Evolutionary conservation across 495 filamentous ascomycete species (phyloP).

Genomic region (Venustampulla echinocandica): DNA sequence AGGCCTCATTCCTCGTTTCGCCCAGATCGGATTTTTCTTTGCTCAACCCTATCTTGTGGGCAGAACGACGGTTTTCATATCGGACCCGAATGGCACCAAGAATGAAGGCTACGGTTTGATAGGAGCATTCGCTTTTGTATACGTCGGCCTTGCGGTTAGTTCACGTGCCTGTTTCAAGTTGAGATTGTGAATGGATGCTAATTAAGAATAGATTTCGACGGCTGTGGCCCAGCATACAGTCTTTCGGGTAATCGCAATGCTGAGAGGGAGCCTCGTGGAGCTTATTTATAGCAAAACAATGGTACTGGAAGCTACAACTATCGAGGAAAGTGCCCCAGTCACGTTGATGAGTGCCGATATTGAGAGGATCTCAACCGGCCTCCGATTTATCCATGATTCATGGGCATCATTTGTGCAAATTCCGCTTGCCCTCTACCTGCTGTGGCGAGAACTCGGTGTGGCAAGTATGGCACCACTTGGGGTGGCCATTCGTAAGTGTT

Average conservation of each 20-base stretch:
- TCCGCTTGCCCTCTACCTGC: constrained; percentile 16
- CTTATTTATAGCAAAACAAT: constrained; percentile 11
- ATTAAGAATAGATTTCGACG: neutral
- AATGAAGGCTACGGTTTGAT: constrained; percentile 50
- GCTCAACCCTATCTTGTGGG: constrained; percentile 52
- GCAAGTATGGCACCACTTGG: constrained; percentile 10
- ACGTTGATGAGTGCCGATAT: constrained; percentile 26
- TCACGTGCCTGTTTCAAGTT: neutral
- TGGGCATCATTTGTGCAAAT: constrained; percentile 19
- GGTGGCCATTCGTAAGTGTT: constrained; percentile 22
- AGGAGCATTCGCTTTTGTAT: constrained; percentile 53
- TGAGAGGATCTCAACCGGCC: constrained; percentile 11
- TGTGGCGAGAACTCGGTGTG: constrained; percentile 13
- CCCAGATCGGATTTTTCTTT: constrained; percentile 48
- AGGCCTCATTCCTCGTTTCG: constrained; percentile 30
- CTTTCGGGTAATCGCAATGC: constrained; percentile 38
- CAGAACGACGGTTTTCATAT: constrained; percentile 27
- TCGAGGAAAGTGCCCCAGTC: constrained; percentile 33
- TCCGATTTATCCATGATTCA: constrained; percentile 12
- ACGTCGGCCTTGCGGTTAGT: constrained; percentile 39
- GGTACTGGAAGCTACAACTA: constrained; percentile 43
- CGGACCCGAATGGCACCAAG: constrained; percentile 29
- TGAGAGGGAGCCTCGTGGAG: constrained; percentile 37
- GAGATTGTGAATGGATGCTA: neutral
- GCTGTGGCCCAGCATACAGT: constrained; percentile 27